Evolutionary conservation across 179 eudicot genomes (phyloP), one percentile per base, ranked within the genome.

Genomic region (Camellia oleifera): DNA sequence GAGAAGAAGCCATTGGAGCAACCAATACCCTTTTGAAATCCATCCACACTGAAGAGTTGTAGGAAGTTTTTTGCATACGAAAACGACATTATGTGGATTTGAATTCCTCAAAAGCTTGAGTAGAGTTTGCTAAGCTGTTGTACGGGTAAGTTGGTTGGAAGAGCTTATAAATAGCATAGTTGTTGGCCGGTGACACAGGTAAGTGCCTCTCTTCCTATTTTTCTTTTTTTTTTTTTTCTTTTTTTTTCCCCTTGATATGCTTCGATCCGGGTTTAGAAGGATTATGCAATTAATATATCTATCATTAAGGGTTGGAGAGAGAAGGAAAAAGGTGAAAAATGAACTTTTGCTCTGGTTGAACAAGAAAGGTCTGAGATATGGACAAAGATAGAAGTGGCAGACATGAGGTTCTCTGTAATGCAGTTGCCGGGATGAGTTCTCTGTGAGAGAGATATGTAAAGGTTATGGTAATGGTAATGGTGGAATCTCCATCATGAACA

Each of bases 31-130:
- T 80, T 65, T 69, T 77, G 84, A 62, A 88, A 57, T 66, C 85
- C 92, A 20, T 89, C 88, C 48, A 84, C 72, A 72, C 77, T 84
- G 65, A 85, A 88, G 20, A 87, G 82, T 44, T 80, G 82, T 10
- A 89, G 81, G 78, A 82, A 87, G 54, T 72, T 57, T 76, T 83
- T 88, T 61, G 87, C 74, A 66, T 83, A 79, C 17, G 86, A 81
- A 82, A 87, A 26, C 12, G 83, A 40, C 91, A 88, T 87, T 53
- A 40, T 85, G 10, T 45, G 60, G 66, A 78, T 79, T 73, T 60
- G 69, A 69, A n/a, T 48, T 72, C 46, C 62, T 42, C 48, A 67
- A 40, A 26, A 18, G 78, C 54, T 72, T 80, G 26, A 5, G 72
- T 40, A 17, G 70, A 74, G 84, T 77, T 11, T 69, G 13, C 13